Base-by-base conservation (phyloP, 2,329 filamentous ascomycete species). In the Fusarium praegraminearum region DNA sequence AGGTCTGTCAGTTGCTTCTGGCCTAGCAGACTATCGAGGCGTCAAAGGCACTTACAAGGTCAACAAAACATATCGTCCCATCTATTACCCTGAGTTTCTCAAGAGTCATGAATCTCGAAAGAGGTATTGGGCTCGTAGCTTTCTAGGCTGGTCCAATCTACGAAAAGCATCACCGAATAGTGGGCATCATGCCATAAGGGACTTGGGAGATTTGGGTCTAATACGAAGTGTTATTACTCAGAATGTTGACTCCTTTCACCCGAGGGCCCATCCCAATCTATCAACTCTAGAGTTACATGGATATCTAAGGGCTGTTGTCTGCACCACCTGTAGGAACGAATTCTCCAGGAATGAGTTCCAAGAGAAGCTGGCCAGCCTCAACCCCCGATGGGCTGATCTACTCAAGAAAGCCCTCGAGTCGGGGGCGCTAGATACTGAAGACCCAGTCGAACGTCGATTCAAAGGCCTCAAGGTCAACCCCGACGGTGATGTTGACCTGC, bases 201-300 rank as follows among this genome's bases (percentile, higher is more conserved):
- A 91, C 68, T 83, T 98, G 36, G 92, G 89, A 4, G 80, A 86
- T 7, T 82, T 96, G 70, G 94, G 94, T 4, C 80, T 94, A 51
- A 83, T 98, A 43, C 87, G 86, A 60, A 88, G 84, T 55, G 92
- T 98, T 62, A 89, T 99, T 72, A 98, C 96, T 41, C 96, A 99
- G 78, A 98, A 98, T 77, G 96, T 99, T 53, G 96, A 99, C 81
- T 97, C 94, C 4, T 97, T 99, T 78, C 96, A 99, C 79, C 84
- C 86, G 4, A 82, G 82, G 62, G 91, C 93, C 1, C 94, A 98
- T 78, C 93, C 94, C 0, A 77, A 84, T 12, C 80, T 94, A 44
- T 86, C 88, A 8, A 96, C 93, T 12, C 83, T 97, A 46, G 95
- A 98, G 80, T 85, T 99, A 51, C 96, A 99, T 79, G 96, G 96